phyloP scores from a whole-genome alignment of 345 rosid genomes.

The Salix purpurea region DNA sequence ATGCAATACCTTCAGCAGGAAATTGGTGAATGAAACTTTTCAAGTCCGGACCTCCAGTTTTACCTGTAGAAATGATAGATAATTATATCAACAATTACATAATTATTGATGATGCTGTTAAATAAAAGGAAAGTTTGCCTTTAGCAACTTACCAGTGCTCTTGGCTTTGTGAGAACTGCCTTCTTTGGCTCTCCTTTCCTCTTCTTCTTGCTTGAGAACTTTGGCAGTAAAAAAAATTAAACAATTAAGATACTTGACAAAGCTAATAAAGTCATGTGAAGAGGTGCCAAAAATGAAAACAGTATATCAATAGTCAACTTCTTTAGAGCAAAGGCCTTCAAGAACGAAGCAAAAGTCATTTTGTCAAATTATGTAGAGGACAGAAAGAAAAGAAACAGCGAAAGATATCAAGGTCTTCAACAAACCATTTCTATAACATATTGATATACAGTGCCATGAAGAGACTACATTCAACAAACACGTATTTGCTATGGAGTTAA shows the following conservation, averaged over 20 bases:
- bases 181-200: conserved; percentile 67
- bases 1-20: conserved; percentile 56
- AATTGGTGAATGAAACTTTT: conserved; percentile 78
- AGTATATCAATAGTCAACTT: neutral
- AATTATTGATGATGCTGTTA: neutral
- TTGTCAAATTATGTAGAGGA: neutral
- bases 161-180: conserved; percentile 41
- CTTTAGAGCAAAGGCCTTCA: neutral
- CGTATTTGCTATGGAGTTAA: neutral
- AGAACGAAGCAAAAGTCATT: neutral
- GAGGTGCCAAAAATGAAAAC: neutral
- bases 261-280: neutral
- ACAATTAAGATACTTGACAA: conserved; percentile 3
- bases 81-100: conserved; percentile 2
- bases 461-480: neutral
- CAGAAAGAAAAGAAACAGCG: neutral
- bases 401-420: neutral
- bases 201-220: conserved; percentile 87
- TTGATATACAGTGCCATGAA: neutral
- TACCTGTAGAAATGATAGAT: conserved; percentile 38
- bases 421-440: neutral
- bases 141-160: conserved; percentile 38
- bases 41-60: conserved; percentile 76
- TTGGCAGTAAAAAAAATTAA: conserved; percentile 1
- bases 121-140: neutral